Base-by-base conservation (phyloP, 2,329 filamentous ascomycete genomes). In the Colletotrichum simmondsii region DNA sequence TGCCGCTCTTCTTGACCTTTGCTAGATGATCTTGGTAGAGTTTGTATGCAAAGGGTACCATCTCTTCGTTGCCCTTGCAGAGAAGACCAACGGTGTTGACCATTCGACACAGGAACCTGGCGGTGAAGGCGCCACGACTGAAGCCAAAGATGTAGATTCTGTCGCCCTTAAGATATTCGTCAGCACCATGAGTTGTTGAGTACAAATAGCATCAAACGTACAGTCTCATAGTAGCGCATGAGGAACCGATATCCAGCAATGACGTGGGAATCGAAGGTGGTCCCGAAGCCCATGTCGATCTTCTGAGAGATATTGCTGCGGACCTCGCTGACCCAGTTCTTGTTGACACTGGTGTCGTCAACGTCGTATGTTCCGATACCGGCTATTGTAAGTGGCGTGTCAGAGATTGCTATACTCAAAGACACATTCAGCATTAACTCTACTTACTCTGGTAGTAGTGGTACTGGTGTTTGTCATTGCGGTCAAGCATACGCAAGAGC, bases 121-220 rank as follows among this genome's bases (percentile, higher is more conserved):
- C 87, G 0, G 85, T 88, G 75, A 85, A 88, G 12, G 87, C 87
- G 1, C 87, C 87, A 42, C 87, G 84, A 14, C 83, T 86, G 77
- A 89, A 89, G 12, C 87, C 87, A 63, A 89, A 88, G 75, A 89
- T 85, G 74, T 88, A 89, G 37, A 89, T 87, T 53, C 84, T 84
- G 74, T 86, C 86, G 0, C 82, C 85, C 77, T 86, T 77, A 22
- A 11, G 4, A 46, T 10, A 5, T 22, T 19, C 2, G 4, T 64
- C 11, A 22, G 54, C 14, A 61, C 46, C 26, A 59, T 62, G 4
- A 12, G 4, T 14, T 14, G 37, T 16, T 4, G 1, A 30, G 11
- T n/a, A 32, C 30, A 32, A 8, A 52, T 11, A 3, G 11, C 19
- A 10, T 28, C 14, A 19, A 24, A 72, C 82, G 76, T 73, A 81